Base-by-base conservation (phyloP, 768 basidiomycete species). In the Rhodotorula taiwanensis region DNA sequence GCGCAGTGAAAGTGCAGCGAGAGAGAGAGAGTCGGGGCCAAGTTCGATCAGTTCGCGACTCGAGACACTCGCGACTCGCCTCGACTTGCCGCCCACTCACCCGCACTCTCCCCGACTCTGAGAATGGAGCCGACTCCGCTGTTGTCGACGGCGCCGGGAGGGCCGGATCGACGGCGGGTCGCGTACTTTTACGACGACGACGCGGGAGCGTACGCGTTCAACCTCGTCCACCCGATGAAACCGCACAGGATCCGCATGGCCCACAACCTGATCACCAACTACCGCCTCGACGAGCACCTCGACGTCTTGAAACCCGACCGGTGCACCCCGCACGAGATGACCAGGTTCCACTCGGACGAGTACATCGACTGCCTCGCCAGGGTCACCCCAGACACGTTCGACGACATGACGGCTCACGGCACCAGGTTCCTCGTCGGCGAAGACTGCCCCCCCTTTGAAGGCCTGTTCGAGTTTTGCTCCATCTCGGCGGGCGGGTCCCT, bases 261-360 rank as follows among this genome's bases (percentile, higher is more conserved):
- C 0, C 92, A 99, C 74, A 88, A 94, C 69, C 79, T 99, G 55
- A 84, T 97, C 36, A 82, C 85, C 20, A 86, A 89, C 36, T 99
- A 98, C 72, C 87, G 86, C 28, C 87, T 99, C 84, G 80, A 94
- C n/a, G 84, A 86, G 66, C 86, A 88, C 77, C 92, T 98, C 89
- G 86, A 94, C 71, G 82, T 94, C 62, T 77, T 95, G 68, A 92
- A 93, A 70, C 85, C 90, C 9, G 81, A 79, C 68, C 80, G 88
- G 25, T 84, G 88, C 7, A 80, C 83, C 0, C 82, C 86, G 20
- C 81, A 84, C 71, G 81, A 83, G 28, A 87, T 99, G 87, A 86
- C 88, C n/a, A 78, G 85, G 16, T 99, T 98, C 76, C 95, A 99
- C 76, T 91, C 94, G 27, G 95, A 99, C 78, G 95, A 99, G 81